A percentile compares a stretch with the other conserved stretches of the same genome.
Evolutionary conservation across 768 basidiomycete genomes (phyloP).

Genomic region (Cubamyces lactineus): DNA sequence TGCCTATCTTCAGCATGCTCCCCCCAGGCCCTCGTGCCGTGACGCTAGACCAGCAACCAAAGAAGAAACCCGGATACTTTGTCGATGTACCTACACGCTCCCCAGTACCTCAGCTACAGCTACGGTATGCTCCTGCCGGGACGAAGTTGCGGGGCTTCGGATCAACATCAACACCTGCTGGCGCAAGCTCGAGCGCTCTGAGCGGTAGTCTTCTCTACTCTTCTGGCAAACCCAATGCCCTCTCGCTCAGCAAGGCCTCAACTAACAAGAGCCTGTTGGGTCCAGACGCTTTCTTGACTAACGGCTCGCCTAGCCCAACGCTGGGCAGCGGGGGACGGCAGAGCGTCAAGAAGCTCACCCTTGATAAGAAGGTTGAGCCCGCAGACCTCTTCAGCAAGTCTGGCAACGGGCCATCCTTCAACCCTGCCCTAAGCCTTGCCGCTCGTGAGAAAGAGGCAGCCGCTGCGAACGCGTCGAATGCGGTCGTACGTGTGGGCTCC

Average conservation of each 20-base stretch:
- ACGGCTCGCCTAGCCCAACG: conserved; percentile 58
- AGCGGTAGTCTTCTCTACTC: conserved; percentile 50
- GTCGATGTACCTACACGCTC: conserved; percentile 77
- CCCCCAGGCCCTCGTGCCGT: conserved; percentile 69
- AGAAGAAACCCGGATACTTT: conserved; percentile 80
- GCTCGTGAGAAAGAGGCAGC: conserved; percentile 73
- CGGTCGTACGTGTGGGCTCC: conserved; percentile 31
- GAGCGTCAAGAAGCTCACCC: conserved; percentile 91
- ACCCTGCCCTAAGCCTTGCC: conserved; percentile 72
- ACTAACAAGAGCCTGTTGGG: conserved; percentile 41
- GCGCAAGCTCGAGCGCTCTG: conserved; percentile 40
- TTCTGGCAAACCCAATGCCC: conserved; percentile 56
- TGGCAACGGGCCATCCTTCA: conserved; percentile 63
- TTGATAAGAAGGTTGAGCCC: conserved; percentile 84
- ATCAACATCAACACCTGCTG: conserved; percentile 45
- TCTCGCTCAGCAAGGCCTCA: conserved; percentile 54
- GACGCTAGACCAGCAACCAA: conserved; percentile 60
- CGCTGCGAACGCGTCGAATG: conserved; percentile 34
- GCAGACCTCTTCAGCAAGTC: conserved; percentile 59
- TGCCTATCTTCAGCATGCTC: conserved; percentile 77
- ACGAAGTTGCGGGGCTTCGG: conserved; percentile 75
- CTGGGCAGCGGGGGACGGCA: conserved; percentile 71
- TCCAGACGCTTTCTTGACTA: conserved; percentile 65
- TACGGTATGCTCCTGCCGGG: conserved; percentile 65
- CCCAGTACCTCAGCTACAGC: conserved; percentile 63